A percentile compares a stretch with the other conserved stretches of the same genome.
Evolutionary conservation across 768 basidiomycete genomes (phyloP).

Genomic region (Terana coerulea): DNA sequence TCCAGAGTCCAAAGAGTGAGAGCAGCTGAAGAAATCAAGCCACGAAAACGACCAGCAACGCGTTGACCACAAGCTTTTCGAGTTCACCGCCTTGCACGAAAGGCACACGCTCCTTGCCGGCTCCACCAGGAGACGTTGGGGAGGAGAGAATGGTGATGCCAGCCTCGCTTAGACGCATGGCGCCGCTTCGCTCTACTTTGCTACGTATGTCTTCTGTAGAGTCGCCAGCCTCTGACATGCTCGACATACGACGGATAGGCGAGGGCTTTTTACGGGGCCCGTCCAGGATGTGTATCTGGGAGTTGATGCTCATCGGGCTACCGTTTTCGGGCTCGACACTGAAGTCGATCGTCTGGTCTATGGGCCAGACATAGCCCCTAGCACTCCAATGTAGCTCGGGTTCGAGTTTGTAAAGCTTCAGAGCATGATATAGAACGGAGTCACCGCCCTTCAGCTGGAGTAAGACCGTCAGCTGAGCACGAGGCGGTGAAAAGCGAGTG

Average conservation of each 20-base stretch:
- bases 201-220: slow-evolving; percentile 41
- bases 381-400: slow-evolving; percentile 81
- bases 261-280: slow-evolving; percentile 26
- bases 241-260: slow-evolving; percentile 39
- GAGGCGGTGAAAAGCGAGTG: neutral
- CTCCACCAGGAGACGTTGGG: slow-evolving; percentile 34
- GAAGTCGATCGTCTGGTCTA: slow-evolving; percentile 65
- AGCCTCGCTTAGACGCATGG: slow-evolving; percentile 56
- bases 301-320: slow-evolving; percentile 16
- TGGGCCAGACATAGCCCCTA: slow-evolving; percentile 79
- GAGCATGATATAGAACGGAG: slow-evolving; percentile 67
- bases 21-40: slow-evolving; percentile 35
- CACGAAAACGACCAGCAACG: slow-evolving; percentile 67
- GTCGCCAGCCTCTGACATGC: slow-evolving; percentile 37
- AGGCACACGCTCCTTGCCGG: slow-evolving; percentile 65
- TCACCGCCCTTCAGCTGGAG: slow-evolving; percentile 74
- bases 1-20: neutral
- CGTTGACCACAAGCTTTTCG: slow-evolving; percentile 73
- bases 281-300: slow-evolving; percentile 10
- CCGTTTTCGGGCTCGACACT: slow-evolving; percentile 38
- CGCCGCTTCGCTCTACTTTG: slow-evolving; percentile 66
- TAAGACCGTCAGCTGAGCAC: neutral
- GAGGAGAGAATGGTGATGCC: slow-evolving; percentile 62
- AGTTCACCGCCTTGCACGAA: slow-evolving; percentile 59
- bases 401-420: slow-evolving; percentile 70